Evolutionary conservation across 306 rosid species (phyloP), one percentile per base, ranked within the genome.

Genomic region (Alnus glutinosa): DNA sequence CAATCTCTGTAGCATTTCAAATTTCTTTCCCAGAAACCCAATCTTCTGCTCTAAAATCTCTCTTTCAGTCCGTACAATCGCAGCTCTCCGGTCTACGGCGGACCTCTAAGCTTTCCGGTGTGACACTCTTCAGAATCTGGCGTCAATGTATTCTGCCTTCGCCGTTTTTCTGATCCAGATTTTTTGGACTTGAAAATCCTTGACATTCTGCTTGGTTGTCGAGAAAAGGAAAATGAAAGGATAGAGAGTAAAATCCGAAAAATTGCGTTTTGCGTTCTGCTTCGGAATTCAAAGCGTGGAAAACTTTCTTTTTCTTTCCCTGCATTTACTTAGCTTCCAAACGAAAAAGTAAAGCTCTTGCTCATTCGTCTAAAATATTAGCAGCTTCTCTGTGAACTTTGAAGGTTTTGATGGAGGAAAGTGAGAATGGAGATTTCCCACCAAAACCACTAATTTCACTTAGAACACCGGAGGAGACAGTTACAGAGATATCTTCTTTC

Each of bases 381-480:
- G 23, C 39, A 11, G 16, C 14, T 28, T 59, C 15, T 59, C 37
- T 58, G 64, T 79, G 74, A 76, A 74, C 59, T 83, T 77, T 50
- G 75, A 34, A 67, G 66, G 66, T 30, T 89, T 82, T 82, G 67
- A 93, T 95, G 99, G 99, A 89, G 83, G 93, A 91, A 87, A 90
- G 85, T 15, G 98, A 93, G 80, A 89, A 75, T 12, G 85, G 75
- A 32, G 92, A 89, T 84, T 79, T 57, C 77, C 80, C 79, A 82
- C 87, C 75, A 63, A 87, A 81, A 62, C 42, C 42, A 28, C 8
- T 13, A 11, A 32, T 32, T 63, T 63, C 70, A 12, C 16, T 63
- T 34, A 36, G 44, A 63, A 36, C 19, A 5, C 37, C 70, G 81
- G 87, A 87, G 85, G 86, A 18, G 90, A 86, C 70, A 80, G 79